A percentile compares a stretch with the other conserved stretches of the same genome.
Conservation (phyloP, 805 yeast species). For the Cyberlindnera xishuangbannaensis region DNA sequence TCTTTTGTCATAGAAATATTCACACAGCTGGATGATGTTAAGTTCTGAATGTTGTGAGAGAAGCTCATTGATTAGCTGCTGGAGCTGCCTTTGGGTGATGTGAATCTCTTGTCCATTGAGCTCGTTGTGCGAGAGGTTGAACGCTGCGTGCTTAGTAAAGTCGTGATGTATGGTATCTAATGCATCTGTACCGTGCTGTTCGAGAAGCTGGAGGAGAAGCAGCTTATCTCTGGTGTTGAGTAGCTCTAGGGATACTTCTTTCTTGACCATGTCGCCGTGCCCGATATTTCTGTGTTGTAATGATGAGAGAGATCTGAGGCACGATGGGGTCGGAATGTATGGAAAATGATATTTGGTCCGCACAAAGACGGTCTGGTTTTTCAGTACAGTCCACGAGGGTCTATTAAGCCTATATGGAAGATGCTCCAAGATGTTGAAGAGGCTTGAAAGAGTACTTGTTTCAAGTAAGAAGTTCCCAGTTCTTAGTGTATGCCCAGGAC, state of each 20-base stretch:
- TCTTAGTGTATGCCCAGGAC: no score
- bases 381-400: no score
- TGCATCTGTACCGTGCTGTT: slow-evolving; percentile 16
- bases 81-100: slow-evolving; percentile 7
- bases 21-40: slow-evolving; percentile 19
- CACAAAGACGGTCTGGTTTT: no score
- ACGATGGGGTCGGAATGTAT: no score
- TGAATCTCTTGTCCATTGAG: slow-evolving; percentile 9
- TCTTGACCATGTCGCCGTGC: slow-evolving; percentile 8
- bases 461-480: no score
- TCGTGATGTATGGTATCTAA: slow-evolving; percentile 11
- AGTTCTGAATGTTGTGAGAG: slow-evolving; percentile 5
- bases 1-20: slow-evolving; percentile 16
- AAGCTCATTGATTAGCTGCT: slow-evolving; percentile 5
- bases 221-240: slow-evolving; percentile 22
- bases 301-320: no score
- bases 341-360: no score
- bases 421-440: no score
- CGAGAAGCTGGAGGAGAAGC: slow-evolving; percentile 19
- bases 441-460: no score
- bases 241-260: slow-evolving; percentile 6
- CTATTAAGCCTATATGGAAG: no score
- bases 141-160: slow-evolving; percentile 19
- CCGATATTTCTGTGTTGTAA: no score
- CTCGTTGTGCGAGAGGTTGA: slow-evolving; percentile 21